Evolutionary conservation across 352 stramenopile species (phyloP), one percentile per base, ranked within the genome.

Genomic region (Globisporangium orthogonon): DNA sequence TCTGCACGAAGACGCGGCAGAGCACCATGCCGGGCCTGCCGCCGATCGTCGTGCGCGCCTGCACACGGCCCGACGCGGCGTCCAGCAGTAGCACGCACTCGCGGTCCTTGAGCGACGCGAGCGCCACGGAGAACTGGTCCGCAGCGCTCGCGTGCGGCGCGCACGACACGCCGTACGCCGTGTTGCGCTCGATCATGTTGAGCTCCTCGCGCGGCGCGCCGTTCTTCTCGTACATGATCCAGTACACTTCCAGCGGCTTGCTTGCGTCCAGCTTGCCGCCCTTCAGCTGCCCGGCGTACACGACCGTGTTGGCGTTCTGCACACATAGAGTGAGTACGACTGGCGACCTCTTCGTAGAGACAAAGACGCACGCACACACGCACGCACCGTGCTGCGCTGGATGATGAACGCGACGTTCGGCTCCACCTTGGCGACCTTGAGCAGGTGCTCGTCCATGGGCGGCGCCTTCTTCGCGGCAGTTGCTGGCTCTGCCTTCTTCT

Each of bases 221-320:
- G 18, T 67, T 64, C 65, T 91, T 90, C 60, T 90, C 83, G 63
- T 87, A 94, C 83, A 94, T 94, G 68, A 91, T 85, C 83, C 83
- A 94, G 59, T 74, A 94, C 23, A 91, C 79, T 37, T 82, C 72
- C 47, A 94, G 71, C n/a, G 81, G 84, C 29, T 76, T 86, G 43
- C 58, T 61, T 14, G 65, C 33, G 45, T 93, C 81, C 28, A 93
- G 68, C 45, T 67, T 63, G 50, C 45, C 44, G 15, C 60, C 63
- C 46, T 77, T 75, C 14, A 73, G 28, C 30, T 70, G 60, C 7
- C 62, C 81, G 28, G 77, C 81, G 64, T 94, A 94, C 62, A 94
- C 82, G 29, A 94, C 84, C 33, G 81, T 91, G 56, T 94, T 94
- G n/a, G 79, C 67, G 59, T 94, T 94, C 30, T 43, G 39, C 17